Evolutionary conservation across 129 eudicot species (phyloP).

Genomic region (Tagetes erecta): DNA sequence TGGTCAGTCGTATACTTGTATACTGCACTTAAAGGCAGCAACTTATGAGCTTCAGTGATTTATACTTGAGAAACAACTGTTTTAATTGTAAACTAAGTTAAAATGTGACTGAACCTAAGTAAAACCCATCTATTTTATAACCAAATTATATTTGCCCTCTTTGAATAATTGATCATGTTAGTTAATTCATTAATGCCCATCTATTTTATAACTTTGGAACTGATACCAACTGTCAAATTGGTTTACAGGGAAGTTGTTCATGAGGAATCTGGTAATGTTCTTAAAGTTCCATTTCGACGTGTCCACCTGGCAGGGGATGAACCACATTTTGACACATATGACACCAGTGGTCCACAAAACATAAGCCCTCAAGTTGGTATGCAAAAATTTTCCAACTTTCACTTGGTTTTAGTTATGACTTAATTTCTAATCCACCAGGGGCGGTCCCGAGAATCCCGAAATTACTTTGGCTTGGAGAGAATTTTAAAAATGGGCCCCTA

Average conservation of each 20-base stretch:
- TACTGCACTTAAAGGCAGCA: not conserved
- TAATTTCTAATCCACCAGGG: not conserved
- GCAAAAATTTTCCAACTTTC: not conserved
- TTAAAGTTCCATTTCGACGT: constrained; percentile 92
- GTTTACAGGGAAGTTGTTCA: constrained; percentile 75
- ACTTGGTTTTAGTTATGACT: not conserved
- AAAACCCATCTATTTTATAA: no score
- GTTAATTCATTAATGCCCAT: not conserved
- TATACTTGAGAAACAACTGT: not conserved
- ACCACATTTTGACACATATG: constrained; percentile 94
- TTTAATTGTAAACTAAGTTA: not conserved
- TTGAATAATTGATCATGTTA: not conserved
- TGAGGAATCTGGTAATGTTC: constrained; percentile 82
- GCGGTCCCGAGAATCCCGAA: not conserved
- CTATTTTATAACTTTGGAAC: constrained; percentile 19
- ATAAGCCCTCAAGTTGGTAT: constrained; percentile 83
- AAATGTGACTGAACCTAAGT: not conserved
- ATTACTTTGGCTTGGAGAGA: no score
- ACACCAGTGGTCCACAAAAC: constrained; percentile 97
- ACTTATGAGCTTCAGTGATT: not conserved
- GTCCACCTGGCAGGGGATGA: constrained; percentile 90
- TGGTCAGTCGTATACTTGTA: not conserved
- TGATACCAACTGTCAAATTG: constrained; percentile 11
- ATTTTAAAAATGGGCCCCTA: no score
- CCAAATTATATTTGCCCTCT: not conserved